Evolutionary conservation across 139 green algal species (phyloP).

Genomic region (Tetraselmis chui): DNA sequence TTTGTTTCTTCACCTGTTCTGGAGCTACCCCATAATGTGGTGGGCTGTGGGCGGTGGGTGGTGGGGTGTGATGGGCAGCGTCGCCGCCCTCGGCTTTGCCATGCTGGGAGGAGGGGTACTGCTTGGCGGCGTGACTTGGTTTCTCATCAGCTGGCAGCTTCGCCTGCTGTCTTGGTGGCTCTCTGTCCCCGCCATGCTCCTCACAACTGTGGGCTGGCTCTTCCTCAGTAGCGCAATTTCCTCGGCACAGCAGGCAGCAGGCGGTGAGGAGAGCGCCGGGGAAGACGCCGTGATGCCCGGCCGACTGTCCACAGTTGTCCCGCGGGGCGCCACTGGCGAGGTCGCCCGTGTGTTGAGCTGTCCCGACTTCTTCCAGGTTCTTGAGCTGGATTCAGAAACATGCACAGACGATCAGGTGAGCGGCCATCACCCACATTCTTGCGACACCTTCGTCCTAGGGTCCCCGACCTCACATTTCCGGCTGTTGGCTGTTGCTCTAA

Average conservation of each 20-base stretch:
- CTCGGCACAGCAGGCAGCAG: background rate
- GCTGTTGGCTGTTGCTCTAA: no score
- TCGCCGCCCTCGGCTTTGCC: background rate
- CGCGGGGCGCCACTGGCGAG: slow-evolving; percentile 11
- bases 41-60: slow-evolving; percentile 5
- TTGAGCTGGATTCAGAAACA: slow-evolving; percentile 13
- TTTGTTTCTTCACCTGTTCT: background rate
- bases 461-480: no score
- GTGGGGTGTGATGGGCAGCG: slow-evolving; percentile 2
- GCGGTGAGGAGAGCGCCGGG: background rate
- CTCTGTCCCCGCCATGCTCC: background rate
- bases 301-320: background rate
- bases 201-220: background rate
- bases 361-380: slow-evolving; percentile 11
- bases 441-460: no score
- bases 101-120: background rate
- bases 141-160: background rate
- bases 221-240: background rate
- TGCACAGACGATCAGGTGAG: background rate
- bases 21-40: background rate
- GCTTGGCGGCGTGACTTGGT: background rate
- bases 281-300: background rate
- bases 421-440: no score
- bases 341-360: slow-evolving; percentile 14
- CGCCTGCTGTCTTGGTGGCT: background rate